Evolutionary conservation across 2,329 filamentous ascomycete species (phyloP), one percentile per base, ranked within the genome.

Genomic region (Hymenoscyphus fraxineus): DNA sequence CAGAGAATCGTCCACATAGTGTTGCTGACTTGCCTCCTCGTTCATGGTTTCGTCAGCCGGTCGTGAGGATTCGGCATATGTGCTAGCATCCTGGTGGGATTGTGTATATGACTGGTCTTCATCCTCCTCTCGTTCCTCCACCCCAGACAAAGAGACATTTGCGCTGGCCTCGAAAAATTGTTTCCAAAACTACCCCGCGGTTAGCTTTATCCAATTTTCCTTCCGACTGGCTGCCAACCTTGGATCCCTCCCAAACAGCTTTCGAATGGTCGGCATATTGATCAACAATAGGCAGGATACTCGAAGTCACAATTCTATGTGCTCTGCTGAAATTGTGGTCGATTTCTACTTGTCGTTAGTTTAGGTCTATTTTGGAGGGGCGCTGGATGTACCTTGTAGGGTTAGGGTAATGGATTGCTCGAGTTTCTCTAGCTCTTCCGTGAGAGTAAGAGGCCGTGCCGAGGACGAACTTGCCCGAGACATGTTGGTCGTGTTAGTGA

Each of bases 111-210:
- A 78, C 1, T 73, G 79, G 77, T 80, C 64, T 32, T 84, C 86
- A n/a, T 84, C 86, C 1, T 82, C 80, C 61, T 85, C 87, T 27
- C 88, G 83, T 74, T 96, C 93, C 75, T 97, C 94, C 77, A 99
- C 97, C 35, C 93, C 93, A 0, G 93, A 97, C 12, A 99, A 85
- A 12, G 94, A 97, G 32, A 99, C 94, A 73, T 99, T 98, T 76
- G 95, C 95, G 58, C 93, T 97, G 41, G 95, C 93, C 79, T 99
- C 95, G 78, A 99, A 99, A 81, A 99, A 99, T 81, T 98, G 93
- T 79, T 99, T 99, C 95, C 95, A 99, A 79, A 99, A 99, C 91
- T 96, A 73, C 67, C 67, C 67, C 66, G 60, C 67, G 56, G 63
- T 74, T 60, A 68, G 65, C 47, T n/a, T 47, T 19, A 44, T 27